Evolutionary conservation across 352 stramenopile genomes (phyloP).

Genomic region (Phytophthora sp.): DNA sequence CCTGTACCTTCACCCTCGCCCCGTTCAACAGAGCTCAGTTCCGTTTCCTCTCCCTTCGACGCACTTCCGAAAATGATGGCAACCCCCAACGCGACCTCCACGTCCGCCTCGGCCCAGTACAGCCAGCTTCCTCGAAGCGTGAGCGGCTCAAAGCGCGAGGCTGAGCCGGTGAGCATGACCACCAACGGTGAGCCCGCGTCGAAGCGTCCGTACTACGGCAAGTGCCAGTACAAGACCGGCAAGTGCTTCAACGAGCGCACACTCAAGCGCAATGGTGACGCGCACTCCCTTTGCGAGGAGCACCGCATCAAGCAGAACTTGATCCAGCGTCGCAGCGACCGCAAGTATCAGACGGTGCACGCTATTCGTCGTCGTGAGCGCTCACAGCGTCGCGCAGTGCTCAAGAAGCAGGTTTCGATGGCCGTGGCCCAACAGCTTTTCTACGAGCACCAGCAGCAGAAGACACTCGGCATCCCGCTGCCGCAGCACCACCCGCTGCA

Average conservation of each 20-base stretch:
- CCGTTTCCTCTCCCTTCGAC: slow-evolving; percentile 18
- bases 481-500: slow-evolving; percentile 43
- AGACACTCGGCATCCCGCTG: slow-evolving; percentile 52
- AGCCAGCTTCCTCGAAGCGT: slow-evolving; percentile 5
- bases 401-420: slow-evolving; percentile 87
- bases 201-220: slow-evolving; percentile 65
- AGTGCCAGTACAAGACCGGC: slow-evolving; percentile 89
- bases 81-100: slow-evolving; percentile 25
- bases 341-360: slow-evolving; percentile 89
- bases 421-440: slow-evolving; percentile 82
- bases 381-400: slow-evolving; percentile 75
- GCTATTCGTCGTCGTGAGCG: slow-evolving; percentile 77
- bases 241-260: slow-evolving; percentile 90
- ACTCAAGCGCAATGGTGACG: slow-evolving; percentile 84
- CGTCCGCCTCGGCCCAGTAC: neutral
- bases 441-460: slow-evolving; percentile 82
- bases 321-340: slow-evolving; percentile 83
- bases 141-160: slow-evolving; percentile 22
- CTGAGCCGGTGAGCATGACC: slow-evolving; percentile 1
- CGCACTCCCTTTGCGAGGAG: slow-evolving; percentile 84
- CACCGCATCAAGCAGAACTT: slow-evolving; percentile 88
- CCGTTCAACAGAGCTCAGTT: slow-evolving; percentile 23
- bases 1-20: slow-evolving; percentile 12
- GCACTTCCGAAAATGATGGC: slow-evolving; percentile 44
- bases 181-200: slow-evolving; percentile 5